Evolutionary conservation across 1,139 yeast species (phyloP), one percentile per base, ranked within the genome.

Genomic region (Suhomyces chickasaworum): DNA sequence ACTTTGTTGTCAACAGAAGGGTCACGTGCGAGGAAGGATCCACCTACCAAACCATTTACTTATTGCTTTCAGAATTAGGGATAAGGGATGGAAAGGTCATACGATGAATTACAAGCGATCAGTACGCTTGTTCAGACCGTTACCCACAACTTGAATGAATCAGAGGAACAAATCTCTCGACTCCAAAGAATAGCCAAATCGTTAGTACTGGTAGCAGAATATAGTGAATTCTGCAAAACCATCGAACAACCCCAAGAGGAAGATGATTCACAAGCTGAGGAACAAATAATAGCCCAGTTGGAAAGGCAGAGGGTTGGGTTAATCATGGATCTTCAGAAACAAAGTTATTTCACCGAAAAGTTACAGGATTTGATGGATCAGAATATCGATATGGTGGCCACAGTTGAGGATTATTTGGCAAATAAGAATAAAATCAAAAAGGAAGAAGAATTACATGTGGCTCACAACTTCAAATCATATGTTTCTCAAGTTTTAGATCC

Each of bases 241-340:
- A 29, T 21, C 4, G 16, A 38, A 2, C 9, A 22, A 3, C 10
- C 34, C 12, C 13, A 12, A 5, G 2, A 6, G n/a, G 17, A 25
- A 5, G 30, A 13, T 5, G 33, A 18, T 2, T n/a, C 12, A 2
- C 42, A 42, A 27, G 22, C 20, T 4, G 45, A 46, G 23, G 43
- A 46, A 23, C 17, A 17, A 4, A 54, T 34, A 41, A 46, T 42
- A n/a, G 32, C 22, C 12, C 41, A 7, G 31, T 56, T 77, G 20
- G 75, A 76, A 46, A 54, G 55, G 22, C 69, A 70, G 48, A 58
- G 81, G 39, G 47, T 75, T 5, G 59, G 58, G 12, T 51, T 75
- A 29, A 60, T 77, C 7, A 64, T 74, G 71, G 75, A 71, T 29
- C 59, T 78, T 1, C 81, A 77, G 53, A 62, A 70, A 41, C 77